A percentile compares a stretch with the other conserved stretches of the same genome.
Evolutionary conservation across 495 filamentous ascomycete species (phyloP).

Genomic region (Cryomyces antarcticus): DNA sequence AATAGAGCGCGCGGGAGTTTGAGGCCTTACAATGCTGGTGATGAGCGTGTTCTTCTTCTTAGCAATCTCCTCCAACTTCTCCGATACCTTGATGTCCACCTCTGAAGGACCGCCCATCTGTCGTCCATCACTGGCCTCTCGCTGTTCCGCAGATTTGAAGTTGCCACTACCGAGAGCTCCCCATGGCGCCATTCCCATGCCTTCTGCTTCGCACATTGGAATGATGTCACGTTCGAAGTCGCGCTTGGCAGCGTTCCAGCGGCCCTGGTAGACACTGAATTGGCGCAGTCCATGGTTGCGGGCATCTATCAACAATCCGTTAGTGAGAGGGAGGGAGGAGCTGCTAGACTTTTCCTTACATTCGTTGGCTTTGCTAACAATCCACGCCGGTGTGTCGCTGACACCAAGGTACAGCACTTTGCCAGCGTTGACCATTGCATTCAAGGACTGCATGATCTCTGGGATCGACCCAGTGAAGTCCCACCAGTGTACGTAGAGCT

Average conservation of each 20-base stretch:
- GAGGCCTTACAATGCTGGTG: slow-evolving; percentile 2
- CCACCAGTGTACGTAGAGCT: slow-evolving; percentile 32
- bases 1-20: not conserved
- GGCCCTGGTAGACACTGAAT: slow-evolving; percentile 9
- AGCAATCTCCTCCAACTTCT: slow-evolving; percentile 7
- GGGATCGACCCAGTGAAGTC: slow-evolving; percentile 38
- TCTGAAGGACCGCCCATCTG: slow-evolving; percentile 3
- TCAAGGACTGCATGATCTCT: slow-evolving; percentile 47
- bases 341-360: not conserved
- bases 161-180: slow-evolving; percentile 38
- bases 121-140: slow-evolving; percentile 16
- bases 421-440: slow-evolving; percentile 32
- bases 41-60: slow-evolving; percentile 3
- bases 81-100: slow-evolving; percentile 1
- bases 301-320: not conserved
- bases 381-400: slow-evolving; percentile 34
- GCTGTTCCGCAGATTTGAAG: slow-evolving; percentile 29
- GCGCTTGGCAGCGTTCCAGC: slow-evolving; percentile 8
- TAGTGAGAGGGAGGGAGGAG: not conserved
- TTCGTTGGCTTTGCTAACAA: slow-evolving; percentile 1
- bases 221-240: slow-evolving; percentile 15
- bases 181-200: slow-evolving; percentile 48
- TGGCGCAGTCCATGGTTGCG: not conserved
- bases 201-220: slow-evolving; percentile 22
- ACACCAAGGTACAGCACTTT: slow-evolving; percentile 52